Conservation (phyloP, 192 early-diverging fungal species). For the Backusella australiensis region DNA sequence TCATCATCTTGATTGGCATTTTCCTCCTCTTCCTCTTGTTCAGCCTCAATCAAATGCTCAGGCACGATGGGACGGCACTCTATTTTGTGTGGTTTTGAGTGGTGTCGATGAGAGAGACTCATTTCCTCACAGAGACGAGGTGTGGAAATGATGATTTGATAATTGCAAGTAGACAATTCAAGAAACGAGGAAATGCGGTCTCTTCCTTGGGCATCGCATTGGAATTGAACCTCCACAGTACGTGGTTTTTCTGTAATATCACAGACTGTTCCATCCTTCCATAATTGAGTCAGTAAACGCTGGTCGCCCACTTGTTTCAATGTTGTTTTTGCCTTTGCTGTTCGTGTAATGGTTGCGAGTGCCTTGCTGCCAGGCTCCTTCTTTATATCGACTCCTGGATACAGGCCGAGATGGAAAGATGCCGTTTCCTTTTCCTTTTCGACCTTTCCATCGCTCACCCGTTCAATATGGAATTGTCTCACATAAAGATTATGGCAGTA, state of each 20-base stretch:
- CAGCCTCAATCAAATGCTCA: constrained; percentile 32
- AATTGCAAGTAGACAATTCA: constrained; percentile 71
- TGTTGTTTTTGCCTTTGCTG: constrained; percentile 25
- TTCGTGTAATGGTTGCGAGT: neutral
- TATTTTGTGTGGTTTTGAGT: constrained; percentile 53
- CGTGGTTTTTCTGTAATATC: constrained; percentile 69
- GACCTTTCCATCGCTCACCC: constrained; percentile 6
- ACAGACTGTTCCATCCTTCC: constrained; percentile 74
- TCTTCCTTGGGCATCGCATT: constrained; percentile 60
- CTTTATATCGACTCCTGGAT: constrained; percentile 9
- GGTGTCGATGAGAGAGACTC: constrained; percentile 42
- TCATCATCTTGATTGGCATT: no score
- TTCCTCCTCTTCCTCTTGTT: neutral
- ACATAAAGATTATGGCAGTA: constrained; percentile 67
- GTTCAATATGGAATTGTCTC: constrained; percentile 30
- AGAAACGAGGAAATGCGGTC: constrained; percentile 65
- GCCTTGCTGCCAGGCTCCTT: neutral
- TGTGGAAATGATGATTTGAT: constrained; percentile 77
- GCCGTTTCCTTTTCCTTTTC: constrained; percentile 7
- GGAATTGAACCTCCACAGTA: constrained; percentile 77
- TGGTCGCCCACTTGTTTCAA: constrained; percentile 43
- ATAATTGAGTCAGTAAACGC: constrained; percentile 67
- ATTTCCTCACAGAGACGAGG: constrained; percentile 67
- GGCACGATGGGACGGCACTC: constrained; percentile 61
- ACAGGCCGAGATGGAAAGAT: constrained; percentile 16